Evolutionary conservation across 345 rosid genomes (phyloP).

Genomic region (Euphorbia pulcherrima): DNA sequence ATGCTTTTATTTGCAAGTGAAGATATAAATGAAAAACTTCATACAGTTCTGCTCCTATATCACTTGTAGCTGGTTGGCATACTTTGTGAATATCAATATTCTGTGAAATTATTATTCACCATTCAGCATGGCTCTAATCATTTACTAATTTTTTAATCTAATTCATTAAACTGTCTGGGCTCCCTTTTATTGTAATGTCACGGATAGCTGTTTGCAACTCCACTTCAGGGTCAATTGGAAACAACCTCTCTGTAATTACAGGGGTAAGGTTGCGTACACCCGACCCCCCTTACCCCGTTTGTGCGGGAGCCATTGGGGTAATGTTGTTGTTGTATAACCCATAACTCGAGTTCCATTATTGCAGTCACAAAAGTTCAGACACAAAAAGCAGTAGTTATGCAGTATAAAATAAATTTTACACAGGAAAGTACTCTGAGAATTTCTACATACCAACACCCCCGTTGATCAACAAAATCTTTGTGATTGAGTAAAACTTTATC

Average conservation of each 20-base stretch:
- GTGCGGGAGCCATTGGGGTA: no score
- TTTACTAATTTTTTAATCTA: no score
- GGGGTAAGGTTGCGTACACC: no score
- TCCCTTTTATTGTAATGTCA: no score
- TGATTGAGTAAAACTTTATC: slow-evolving; percentile 56
- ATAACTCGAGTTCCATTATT: background rate
- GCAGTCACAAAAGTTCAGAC: background rate
- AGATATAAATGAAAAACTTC: background rate
- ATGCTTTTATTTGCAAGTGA: background rate
- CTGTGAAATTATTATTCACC: background rate
- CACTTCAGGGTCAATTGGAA: no score
- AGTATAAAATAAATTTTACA: background rate
- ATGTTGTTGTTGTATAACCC: no score
- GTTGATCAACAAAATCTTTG: slow-evolving; percentile 54
- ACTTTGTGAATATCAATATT: background rate
- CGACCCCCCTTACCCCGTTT: no score
- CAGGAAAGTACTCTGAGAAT: background rate
- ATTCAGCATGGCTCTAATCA: background rate
- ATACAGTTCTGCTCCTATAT: background rate
- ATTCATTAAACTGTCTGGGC: no score
- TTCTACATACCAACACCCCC: slow-evolving; percentile 68
- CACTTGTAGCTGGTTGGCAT: background rate
- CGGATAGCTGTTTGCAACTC: no score
- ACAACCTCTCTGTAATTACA: no score
- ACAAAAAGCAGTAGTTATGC: background rate